Base-by-base conservation (phyloP, 1,139 yeast species). In the Ashbya aceris region DNA sequence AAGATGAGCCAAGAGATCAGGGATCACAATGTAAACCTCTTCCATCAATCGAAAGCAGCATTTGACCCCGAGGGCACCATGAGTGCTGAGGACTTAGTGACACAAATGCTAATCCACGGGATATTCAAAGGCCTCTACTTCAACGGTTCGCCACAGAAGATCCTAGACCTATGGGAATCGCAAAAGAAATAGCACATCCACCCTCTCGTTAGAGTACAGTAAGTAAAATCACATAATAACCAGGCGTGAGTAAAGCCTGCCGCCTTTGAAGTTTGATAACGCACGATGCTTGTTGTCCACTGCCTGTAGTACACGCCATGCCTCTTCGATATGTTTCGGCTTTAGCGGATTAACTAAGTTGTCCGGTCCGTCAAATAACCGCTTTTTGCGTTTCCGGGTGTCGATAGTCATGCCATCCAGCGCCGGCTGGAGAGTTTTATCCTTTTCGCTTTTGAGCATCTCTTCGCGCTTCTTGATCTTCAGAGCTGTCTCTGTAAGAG, bases 401-500 rank as follows among this genome's bases (percentile, higher is more conserved):
- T 53, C 49, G 26, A 54, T 53, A 10, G 52, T 47, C 6, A 45
- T 42, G 42, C 59, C 47, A 26, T 61, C 63, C 27, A 50, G 58
- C 20, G 54, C 55, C 8, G 51, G 52, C 38, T 56, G 54, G 30
- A 49, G 50, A 2, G 49, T 45, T 39, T 59, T 58, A 26, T 46
- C 51, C 33, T 56, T 60, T 34, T 65, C 62, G 44, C 58, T 60
- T 43, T 62, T 65, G 30, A 66, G 53, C 36, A 64, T 60, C 46
- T 79, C 84, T 59, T 83, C 93, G 13, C 77, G 70, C 42, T 73
- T 76, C 54, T 89, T 87, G 36, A 91, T 82, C 47, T 74, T 76
- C 63, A 91, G 71, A 0, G 97, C 97, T 54, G 83, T 86, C 62
- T 91, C 97, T 0, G 98, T 91, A 45, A 91, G 65, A 8, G 93